Base-by-base conservation (phyloP, 768 basidiomycete species). In the Rickenella mellea region DNA sequence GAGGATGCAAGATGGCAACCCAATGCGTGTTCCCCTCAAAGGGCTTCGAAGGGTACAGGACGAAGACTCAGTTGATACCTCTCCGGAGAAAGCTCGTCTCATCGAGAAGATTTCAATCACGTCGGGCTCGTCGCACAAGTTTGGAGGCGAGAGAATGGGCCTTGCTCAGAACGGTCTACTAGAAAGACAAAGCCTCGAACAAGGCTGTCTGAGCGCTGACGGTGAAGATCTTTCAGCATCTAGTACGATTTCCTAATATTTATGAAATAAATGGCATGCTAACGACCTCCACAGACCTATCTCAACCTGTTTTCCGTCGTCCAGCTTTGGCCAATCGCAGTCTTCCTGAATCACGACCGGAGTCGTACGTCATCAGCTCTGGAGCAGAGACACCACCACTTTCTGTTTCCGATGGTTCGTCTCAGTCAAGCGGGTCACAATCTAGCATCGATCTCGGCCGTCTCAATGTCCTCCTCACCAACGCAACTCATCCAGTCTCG, bases 381-480 rank as follows among this genome's bases (percentile, higher is more conserved):
- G 83, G 80, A 27, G 66, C 60, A 10, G 81, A 83, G 9, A 85
- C 84, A 0, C 82, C 83, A 5, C 81, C 84, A 0, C 67, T 86
- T 3, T 81, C 80, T 1, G 56, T 69, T 4, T 83, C 77, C 0
- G 83, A 85, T 45, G 76, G 75, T 2, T 80, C 80, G 1, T 83
- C 71, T 0, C 60, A 77, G 36, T 82, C 79, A 0, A 81, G 76
- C 4, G 80, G 79, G 25, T 88, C 85, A 0, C 75, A 82, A 55
- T 85, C 82, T 0, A 86, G 84, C 60, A 78, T 87, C 43, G 85
- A 89, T 56, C 55, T 87, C 2, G 68, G 71, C 0, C 75, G 77
- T 1, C 57, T 89, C 42, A 76, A 76, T 47, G 48, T 63, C 3
- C 58, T 76, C 14, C 68, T 89, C 14, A 57, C 76, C 4, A 78